Percentiles rank a stretch among this genome's conserved stretches.
Evolutionary conservation across 75 land plant genomes (phyloP).

Genomic region (Pinus taeda): DNA sequence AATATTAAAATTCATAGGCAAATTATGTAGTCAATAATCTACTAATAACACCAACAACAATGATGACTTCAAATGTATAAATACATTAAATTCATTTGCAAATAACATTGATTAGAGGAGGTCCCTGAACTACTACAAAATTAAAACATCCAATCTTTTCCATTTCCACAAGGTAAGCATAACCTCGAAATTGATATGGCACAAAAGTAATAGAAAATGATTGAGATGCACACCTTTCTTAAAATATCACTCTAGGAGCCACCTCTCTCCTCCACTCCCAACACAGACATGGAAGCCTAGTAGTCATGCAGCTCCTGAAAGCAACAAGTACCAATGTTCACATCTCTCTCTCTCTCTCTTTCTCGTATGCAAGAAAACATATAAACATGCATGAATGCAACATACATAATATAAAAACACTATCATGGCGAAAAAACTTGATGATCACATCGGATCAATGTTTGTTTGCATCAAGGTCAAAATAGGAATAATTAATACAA

Average conservation of each 20-base stretch:
- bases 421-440: background rate
- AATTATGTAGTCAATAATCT: background rate
- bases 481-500: too few species aligned
- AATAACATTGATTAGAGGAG: background rate
- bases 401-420: background rate
- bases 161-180: background rate
- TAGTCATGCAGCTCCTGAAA: slow-evolving; percentile 78
- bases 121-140: too few species aligned
- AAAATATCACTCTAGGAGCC: slow-evolving; percentile 82
- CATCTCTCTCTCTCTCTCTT: background rate
- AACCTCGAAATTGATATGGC: background rate
- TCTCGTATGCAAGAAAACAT: too few species aligned
- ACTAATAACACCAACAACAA: background rate
- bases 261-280: slow-evolving; percentile 92
- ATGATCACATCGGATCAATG: background rate
- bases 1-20: too few species aligned
- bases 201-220: background rate
- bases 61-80: background rate
- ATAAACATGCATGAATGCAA: too few species aligned
- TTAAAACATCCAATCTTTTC: background rate
- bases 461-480: too few species aligned
- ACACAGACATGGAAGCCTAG: slow-evolving; percentile 96
- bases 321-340: background rate
- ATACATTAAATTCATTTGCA: background rate
- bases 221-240: slow-evolving; percentile 58